phyloP scores from a whole-genome alignment of 2,329 filamentous ascomycete species.

The Colletotrichum agaves region DNA sequence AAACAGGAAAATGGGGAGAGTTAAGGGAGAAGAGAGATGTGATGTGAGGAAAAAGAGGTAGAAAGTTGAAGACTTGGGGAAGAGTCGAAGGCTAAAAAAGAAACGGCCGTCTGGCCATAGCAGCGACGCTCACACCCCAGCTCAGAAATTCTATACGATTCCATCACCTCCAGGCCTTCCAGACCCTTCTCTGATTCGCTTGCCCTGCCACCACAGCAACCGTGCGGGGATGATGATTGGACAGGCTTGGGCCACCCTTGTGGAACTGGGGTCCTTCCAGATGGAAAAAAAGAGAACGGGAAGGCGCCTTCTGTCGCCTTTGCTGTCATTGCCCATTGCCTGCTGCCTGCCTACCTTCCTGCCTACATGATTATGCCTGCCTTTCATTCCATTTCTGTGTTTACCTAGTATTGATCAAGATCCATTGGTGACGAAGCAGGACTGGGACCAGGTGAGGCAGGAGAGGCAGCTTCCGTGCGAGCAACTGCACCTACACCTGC shows the following conservation, averaged over 20 bases:
- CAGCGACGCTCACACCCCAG: constrained; percentile 40
- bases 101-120: constrained; percentile 40
- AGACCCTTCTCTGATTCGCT: constrained; percentile 40
- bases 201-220: constrained; percentile 42
- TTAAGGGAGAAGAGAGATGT: constrained; percentile 12
- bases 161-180: constrained; percentile 48
- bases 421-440: too few relatives aligned
- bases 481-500: neutral
- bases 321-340: neutral
- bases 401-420: too few relatives aligned
- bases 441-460: neutral
- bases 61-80: constrained; percentile 38
- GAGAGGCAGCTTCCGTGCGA: neutral
- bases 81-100: constrained; percentile 50
- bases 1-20: constrained; percentile 27
- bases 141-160: constrained; percentile 59
- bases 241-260: neutral
- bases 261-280: neutral
- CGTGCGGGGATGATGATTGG: constrained; percentile 38
- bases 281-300: constrained; percentile 24
- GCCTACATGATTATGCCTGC: too few relatives aligned
- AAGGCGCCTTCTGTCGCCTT: constrained; percentile 15
- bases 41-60: constrained; percentile 30
- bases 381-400: too few relatives aligned
- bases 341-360: too few relatives aligned